A percentile compares a stretch with the other conserved stretches of the same genome.
phyloP scores from a whole-genome alignment of 768 basidiomycete species.

The Rhodocollybia butyracea region DNA sequence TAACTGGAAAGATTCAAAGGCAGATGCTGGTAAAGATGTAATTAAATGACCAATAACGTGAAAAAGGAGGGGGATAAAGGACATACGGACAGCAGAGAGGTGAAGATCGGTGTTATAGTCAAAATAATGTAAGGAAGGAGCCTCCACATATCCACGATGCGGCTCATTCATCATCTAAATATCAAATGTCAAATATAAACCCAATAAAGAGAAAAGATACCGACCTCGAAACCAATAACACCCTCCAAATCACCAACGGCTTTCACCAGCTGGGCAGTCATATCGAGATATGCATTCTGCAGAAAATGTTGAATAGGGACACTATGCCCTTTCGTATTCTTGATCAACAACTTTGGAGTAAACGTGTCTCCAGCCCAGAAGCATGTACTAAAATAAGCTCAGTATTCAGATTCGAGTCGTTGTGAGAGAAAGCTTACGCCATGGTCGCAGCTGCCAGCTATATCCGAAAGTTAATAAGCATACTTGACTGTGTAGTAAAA shows the following conservation, averaged over 20 bases:
- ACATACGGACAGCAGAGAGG: conserved; percentile 72
- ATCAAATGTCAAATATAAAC: background rate
- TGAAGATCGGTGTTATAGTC: conserved; percentile 96
- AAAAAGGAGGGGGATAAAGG: background rate
- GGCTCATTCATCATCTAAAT: conserved; percentile 90
- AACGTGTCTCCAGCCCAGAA: conserved; percentile 94
- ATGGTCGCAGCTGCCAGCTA: conserved; percentile 83
- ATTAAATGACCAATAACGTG: background rate
- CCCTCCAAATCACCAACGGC: conserved; percentile 71
- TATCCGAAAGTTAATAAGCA: background rate
- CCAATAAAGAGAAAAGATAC: conserved; percentile 25
- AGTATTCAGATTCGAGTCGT: background rate
- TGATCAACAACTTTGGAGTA: conserved; percentile 66
- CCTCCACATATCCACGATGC: conserved; percentile 86
- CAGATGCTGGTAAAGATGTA: conserved; percentile 62
- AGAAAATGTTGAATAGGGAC: conserved; percentile 78
- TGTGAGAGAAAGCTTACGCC: conserved; percentile 52
- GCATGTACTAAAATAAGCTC: conserved; percentile 56
- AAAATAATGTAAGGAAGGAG: conserved; percentile 79
- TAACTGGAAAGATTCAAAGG: conserved; percentile 88
- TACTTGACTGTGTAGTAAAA: background rate
- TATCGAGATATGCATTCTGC: conserved; percentile 76
- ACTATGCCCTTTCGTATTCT: conserved; percentile 40
- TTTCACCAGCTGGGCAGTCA: conserved; percentile 66
- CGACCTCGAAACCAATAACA: conserved; percentile 91